Percentiles rank a stretch among this genome's conserved stretches.
Conservation (phyloP, 1,139 yeast species). For the Yarrowia galli region DNA sequence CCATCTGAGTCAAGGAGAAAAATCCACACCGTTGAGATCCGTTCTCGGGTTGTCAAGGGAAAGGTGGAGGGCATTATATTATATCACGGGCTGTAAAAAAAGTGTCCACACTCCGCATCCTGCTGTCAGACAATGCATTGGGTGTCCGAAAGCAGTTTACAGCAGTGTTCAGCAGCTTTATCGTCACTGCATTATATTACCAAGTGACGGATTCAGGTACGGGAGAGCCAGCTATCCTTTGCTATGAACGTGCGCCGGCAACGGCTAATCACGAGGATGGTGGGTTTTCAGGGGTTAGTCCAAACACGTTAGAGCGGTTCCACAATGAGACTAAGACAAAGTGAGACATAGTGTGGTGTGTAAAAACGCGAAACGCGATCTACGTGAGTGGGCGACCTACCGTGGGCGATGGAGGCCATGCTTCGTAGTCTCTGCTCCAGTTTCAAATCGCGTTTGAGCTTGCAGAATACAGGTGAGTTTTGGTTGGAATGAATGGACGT, state of each 20-base stretch:
- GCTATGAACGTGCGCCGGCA: neutral
- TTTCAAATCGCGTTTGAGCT: slow-evolving; percentile 16
- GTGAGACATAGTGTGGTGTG: neutral
- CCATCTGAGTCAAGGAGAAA: too few relatives aligned
- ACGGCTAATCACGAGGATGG: slow-evolving; percentile 8
- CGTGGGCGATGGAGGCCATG: too few relatives aligned
- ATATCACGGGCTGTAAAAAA: neutral
- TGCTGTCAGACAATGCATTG: neutral
- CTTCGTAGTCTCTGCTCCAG: neutral
- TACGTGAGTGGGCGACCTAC: neutral
- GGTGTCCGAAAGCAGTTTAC: neutral
- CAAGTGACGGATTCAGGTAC: neutral
- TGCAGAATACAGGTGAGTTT: slow-evolving; percentile 11
- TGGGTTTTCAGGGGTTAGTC: neutral
- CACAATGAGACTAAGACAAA: too few relatives aligned
- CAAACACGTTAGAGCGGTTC: too few relatives aligned
- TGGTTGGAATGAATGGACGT: slow-evolving; percentile 1
- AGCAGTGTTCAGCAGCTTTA: too few relatives aligned
- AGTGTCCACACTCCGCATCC: neutral
- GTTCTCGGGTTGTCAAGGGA: neutral
- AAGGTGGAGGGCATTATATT: neutral
- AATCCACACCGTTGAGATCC: neutral
- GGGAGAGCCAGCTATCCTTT: neutral
- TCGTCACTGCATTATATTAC: too few relatives aligned
- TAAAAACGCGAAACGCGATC: neutral